Conservation (phyloP, 2,329 filamentous ascomycete species). For the Chalaropsis ovoidea region DNA sequence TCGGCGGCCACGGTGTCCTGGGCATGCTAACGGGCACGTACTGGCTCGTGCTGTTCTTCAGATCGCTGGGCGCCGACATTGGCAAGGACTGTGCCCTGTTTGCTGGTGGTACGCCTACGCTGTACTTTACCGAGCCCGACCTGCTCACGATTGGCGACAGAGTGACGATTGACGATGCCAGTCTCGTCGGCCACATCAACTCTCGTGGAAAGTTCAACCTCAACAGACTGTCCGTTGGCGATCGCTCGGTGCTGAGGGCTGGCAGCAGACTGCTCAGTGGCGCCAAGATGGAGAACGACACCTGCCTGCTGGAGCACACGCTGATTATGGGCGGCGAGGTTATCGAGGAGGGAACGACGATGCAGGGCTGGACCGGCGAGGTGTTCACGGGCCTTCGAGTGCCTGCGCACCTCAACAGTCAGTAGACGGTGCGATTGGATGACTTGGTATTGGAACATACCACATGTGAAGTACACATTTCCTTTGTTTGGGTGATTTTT, state of each 20-base stretch:
- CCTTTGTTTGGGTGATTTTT: no score
- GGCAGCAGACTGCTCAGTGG: slow-evolving; percentile 45
- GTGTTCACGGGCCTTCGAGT: slow-evolving; percentile 31
- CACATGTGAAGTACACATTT: no score
- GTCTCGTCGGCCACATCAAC: slow-evolving; percentile 48
- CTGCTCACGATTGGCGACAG: slow-evolving; percentile 44
- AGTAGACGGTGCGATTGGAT: neutral
- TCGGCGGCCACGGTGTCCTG: slow-evolving; percentile 41
- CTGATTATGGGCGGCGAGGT: slow-evolving; percentile 48
- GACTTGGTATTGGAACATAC: no score
- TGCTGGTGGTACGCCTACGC: slow-evolving; percentile 42
- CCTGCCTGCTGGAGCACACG: slow-evolving; percentile 48
- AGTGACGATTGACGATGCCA: slow-evolving; percentile 46
- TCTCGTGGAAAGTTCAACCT: slow-evolving; percentile 47
- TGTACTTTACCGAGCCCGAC: slow-evolving; percentile 50
- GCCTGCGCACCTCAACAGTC: neutral
- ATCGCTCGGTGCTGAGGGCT: slow-evolving; percentile 43
- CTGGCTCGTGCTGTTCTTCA: slow-evolving; percentile 45
- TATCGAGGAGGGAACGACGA: slow-evolving; percentile 41
- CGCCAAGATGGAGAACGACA: slow-evolving; percentile 43
- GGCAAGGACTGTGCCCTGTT: slow-evolving; percentile 47
- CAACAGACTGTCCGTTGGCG: slow-evolving; percentile 42
- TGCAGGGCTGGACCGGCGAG: slow-evolving; percentile 48
- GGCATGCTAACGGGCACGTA: slow-evolving; percentile 45
- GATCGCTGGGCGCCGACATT: slow-evolving; percentile 43